Base-by-base conservation (phyloP, 495 filamentous ascomycete genomes). In the Penicillium cinerascens region DNA sequence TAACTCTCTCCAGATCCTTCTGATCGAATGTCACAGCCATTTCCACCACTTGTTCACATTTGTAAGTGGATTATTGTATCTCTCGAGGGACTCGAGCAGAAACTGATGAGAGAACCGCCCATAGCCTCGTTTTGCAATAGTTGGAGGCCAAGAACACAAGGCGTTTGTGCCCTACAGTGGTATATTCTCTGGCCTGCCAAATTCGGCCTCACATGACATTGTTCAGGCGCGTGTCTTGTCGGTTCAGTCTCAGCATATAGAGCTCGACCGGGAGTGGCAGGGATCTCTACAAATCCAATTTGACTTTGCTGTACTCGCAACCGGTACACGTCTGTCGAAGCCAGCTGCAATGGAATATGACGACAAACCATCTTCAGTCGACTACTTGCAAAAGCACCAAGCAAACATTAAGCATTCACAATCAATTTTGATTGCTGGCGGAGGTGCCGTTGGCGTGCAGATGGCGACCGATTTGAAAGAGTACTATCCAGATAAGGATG, bases 361-460 rank as follows among this genome's bases (percentile, higher is more conserved):
- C 48, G 74, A 77, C 23, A 81, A 81, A 47, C 43, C 42, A 1
- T 75, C 55, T 18, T 75, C 69, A 0, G 66, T 73, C 21, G 52
- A 63, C 2, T 75, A 73, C 47, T 56, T 75, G 5, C 69, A 71
- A 36, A 67, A 59, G 4, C 72, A 75, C 52, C 72, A 75, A 44
- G 56, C 52, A 1, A 59, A 63, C 21, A 59, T 72, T 2, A 67
- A 73, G 44, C 37, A 51, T 5, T 59, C 78, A 2, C 58, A 70
- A 21, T 74, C 72, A 0, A 73, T 86, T 44, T 67, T 79, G 5
- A 73, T 87, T 17, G 74, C 84, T 1, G 83, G 83, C 3, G 83
- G 80, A 1, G 83, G 83, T 1, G 79, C 83, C 4, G 81, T 83
- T 0, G 83, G 83, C 1, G 75, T 86, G 0, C 78, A 87, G 64